Conservation (phyloP, 2,329 filamentous ascomycete species). For the Sclerotinia trifoliorum region DNA sequence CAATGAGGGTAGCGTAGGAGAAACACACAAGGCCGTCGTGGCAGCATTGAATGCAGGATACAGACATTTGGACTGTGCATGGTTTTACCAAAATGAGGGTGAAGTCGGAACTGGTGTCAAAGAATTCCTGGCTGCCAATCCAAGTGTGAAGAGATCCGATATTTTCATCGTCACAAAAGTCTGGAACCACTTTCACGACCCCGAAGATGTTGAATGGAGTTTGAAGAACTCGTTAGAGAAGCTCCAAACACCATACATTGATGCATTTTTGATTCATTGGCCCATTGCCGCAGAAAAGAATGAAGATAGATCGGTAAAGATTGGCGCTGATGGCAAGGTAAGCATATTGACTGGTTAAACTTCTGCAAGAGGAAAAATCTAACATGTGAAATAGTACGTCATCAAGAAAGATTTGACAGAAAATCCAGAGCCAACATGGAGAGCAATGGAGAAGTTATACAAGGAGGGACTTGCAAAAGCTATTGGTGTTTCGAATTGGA, state of each 20-base stretch:
- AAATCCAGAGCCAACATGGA: slow-evolving; percentile 68
- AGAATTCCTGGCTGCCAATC: slow-evolving; percentile 59
- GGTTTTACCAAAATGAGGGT: slow-evolving; percentile 77
- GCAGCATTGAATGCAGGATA: slow-evolving; percentile 66
- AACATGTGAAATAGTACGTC: slow-evolving; percentile 47
- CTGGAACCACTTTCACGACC: slow-evolving; percentile 58
- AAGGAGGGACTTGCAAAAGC: slow-evolving; percentile 56
- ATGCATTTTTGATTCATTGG: slow-evolving; percentile 83
- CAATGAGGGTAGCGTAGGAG: slow-evolving; percentile 41
- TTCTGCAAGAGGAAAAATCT: slow-evolving; percentile 15
- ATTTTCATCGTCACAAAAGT: slow-evolving; percentile 38
- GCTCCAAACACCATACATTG: slow-evolving; percentile 75
- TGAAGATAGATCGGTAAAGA: slow-evolving; percentile 58
- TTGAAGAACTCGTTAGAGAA: slow-evolving; percentile 70
- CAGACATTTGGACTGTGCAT: slow-evolving; percentile 67
- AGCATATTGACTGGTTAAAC: neutral
- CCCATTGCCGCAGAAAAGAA: slow-evolving; percentile 75
- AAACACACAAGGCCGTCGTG: slow-evolving; percentile 48
- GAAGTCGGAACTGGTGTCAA: slow-evolving; percentile 79
- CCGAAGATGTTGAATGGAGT: slow-evolving; percentile 62
- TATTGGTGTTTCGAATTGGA: slow-evolving; percentile 63
- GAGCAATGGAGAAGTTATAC: slow-evolving; percentile 68
- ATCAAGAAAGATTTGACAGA: slow-evolving; percentile 64
- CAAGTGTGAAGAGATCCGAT: slow-evolving; percentile 56
- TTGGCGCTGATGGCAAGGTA: slow-evolving; percentile 53